Evolutionary conservation across 2,329 filamentous ascomycete species (phyloP), one percentile per base, ranked within the genome.

Genomic region (Calonectria henricotiae): DNA sequence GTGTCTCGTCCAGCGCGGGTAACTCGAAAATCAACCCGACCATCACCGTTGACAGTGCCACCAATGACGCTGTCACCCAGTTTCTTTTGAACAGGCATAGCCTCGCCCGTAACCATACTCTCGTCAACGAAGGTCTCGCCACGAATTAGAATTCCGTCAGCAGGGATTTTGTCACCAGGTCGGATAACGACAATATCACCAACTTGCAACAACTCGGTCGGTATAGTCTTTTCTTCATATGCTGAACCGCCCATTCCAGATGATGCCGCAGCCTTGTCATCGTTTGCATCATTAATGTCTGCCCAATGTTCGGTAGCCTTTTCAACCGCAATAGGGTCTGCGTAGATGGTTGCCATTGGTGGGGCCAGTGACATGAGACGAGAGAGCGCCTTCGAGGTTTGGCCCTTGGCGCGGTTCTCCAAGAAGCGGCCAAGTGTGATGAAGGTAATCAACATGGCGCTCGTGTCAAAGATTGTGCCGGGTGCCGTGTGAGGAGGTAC

Each of bases 71-170:
- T 83, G 75, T 91, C 91, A 9, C 93, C 94, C 77, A 94, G 92
- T 75, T 89, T 92, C 84, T 99, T 99, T 77, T 94, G 91, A 41
- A 98, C 95, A 0, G 96, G 96, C 89, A 98, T 96, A 3, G 96
- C 93, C 84, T 99, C 96, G 74, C 96, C 96, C 6, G 96, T 99
- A 60, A 99, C 95, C 96, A 98, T 98, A 80, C 95, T 98, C 84
- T 99, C 96, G 75, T 99, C 95, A 25, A 98, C 90, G 78, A 97
- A 98, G 41, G 94, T 97, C 82, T 98, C 94, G 37, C 96, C 96
- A 64, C 93, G 91, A 67, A 94, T 94, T 63, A 99, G 89, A 9
- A 90, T 88, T 58, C 96, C 96, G 80, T 99, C 96, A 1, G 96
- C 96, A 1, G 96, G 96, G 68, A 99, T 94, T 85, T 98, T 98